phyloP scores from a whole-genome alignment of 2,329 filamentous ascomycete genomes.

The Cladobotryum mycophilum region DNA sequence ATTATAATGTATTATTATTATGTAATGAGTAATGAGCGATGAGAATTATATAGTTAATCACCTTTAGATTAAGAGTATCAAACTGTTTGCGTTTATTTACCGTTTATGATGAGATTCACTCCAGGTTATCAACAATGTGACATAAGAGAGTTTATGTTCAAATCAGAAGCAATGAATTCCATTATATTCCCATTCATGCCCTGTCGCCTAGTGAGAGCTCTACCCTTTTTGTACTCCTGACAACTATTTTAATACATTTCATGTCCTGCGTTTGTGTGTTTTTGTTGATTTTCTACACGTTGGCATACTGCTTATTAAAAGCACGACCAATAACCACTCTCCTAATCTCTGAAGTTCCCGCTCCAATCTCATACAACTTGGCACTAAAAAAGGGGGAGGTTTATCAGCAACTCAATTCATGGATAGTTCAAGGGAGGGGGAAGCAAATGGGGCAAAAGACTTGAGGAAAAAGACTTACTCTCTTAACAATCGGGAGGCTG shows the following conservation, averaged over 20 bases:
- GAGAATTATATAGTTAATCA: no score
- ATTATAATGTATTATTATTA: not conserved
- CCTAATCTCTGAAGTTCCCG: constrained; percentile 89
- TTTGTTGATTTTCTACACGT: constrained; percentile 20
- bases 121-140: no score
- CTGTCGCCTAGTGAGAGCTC: no score
- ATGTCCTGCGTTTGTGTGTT: not conserved
- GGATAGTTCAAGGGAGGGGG: not conserved
- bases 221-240: not conserved
- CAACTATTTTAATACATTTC: not conserved
- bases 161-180: no score
- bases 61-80: no score
- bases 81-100: no score
- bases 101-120: no score
- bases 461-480: constrained; percentile 44
- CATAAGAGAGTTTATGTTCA: no score
- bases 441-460: not conserved
- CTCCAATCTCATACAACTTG: constrained; percentile 91
- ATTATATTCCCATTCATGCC: no score
- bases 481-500: constrained; percentile 75
- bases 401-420: constrained; percentile 14
- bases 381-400: constrained; percentile 38
- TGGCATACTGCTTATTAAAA: constrained; percentile 78
- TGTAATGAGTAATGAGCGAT: not conserved
- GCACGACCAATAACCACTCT: constrained; percentile 89